Base-by-base conservation (phyloP, 2,329 filamentous ascomycete genomes). In the Podosphaera leucotricha region DNA sequence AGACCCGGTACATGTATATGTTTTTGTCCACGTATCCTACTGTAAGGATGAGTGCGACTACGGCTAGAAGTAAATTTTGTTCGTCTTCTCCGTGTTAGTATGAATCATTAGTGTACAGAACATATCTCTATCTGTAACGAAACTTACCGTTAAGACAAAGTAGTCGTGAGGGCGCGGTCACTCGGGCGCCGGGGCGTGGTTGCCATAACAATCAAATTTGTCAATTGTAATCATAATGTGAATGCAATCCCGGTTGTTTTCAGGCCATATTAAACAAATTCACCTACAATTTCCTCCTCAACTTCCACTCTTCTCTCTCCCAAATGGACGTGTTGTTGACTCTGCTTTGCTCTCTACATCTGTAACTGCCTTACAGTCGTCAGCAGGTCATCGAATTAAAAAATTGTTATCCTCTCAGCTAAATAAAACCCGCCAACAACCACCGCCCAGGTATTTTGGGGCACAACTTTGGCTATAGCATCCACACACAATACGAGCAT, bases 391-490 rank as follows among this genome's bases (percentile, higher is more conserved):
- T 11, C 15, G 13, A 33, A 33, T 3, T 33, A 3, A 3, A 33
- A n/a, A 33, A 33, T 33, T 33, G 13, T 33, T 33, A 33, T 33
- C 13, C 11, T n/a, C 15, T 33, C 28, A 7, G 28, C 13, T 11
- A 33, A 33, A 33, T 33, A 33, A 33, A 33, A 13, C 26, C 39
- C 39, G 20, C 15, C 39, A 41, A 21, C 19, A 46, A 40, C 40
- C 47, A 47, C 47, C 46, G 43, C 49, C 49, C 49, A 44, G 42
- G 7, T 44, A 33, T 49, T 51, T 54, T 51, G 47, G 48, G 47
- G 53, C 52, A 53, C 53, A 53, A 53, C 38, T 48, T 38, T 26
- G 8, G 28, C 28, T n/a, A 33, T 13, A 33, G 28, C 28, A 33
- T 33, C 16, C n/a, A 49, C 46, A 44, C 47, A 42, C 21, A 42